A percentile compares a stretch with the other conserved stretches of the same genome.
Conservation (phyloP, 139 green algal species). For the Tetradesmus obliquus region DNA sequence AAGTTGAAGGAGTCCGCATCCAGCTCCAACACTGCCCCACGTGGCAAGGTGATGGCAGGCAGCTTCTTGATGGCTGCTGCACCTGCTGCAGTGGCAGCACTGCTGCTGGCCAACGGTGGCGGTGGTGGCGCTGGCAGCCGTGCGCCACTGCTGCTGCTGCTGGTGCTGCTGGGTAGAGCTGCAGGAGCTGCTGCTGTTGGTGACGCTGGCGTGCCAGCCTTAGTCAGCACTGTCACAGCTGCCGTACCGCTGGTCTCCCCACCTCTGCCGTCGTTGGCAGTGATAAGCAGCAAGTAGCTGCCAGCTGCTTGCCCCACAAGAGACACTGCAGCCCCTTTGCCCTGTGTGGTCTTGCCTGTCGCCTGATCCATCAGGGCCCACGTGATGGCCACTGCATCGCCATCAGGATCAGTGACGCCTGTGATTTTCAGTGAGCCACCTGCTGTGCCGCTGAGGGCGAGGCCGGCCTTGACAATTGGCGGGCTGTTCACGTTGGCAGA, state of each 20-base stretch:
- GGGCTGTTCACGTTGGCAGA: not conserved
- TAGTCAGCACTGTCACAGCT: not conserved
- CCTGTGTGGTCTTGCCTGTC: conserved; percentile 4
- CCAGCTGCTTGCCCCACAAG: not conserved
- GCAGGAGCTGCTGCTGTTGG: not conserved
- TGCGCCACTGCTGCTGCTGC: not conserved
- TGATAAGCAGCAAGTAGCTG: conserved; percentile 37
- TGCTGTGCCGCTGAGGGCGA: not conserved
- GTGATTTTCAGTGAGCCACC: not conserved
- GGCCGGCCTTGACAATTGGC: not conserved
- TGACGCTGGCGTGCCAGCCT: not conserved
- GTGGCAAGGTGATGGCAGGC: not conserved
- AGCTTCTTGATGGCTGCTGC: conserved; percentile 15
- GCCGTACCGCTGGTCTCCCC: conserved; percentile 28
- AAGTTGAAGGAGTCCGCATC: conserved; percentile 28
- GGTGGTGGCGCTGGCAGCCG: not conserved
- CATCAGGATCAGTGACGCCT: conserved; percentile 39
- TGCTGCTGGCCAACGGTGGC: not conserved
- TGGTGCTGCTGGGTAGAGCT: not conserved
- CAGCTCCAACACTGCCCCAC: conserved; percentile 12
- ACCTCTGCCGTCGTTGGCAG: conserved; percentile 24
- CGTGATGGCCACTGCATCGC: conserved; percentile 2
- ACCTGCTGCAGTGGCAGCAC: not conserved
- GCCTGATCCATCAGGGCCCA: conserved; percentile 38
- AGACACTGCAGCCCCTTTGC: not conserved